Evolutionary conservation across 768 basidiomycete genomes (phyloP).

Genomic region (Boletus rex-veris): DNA sequence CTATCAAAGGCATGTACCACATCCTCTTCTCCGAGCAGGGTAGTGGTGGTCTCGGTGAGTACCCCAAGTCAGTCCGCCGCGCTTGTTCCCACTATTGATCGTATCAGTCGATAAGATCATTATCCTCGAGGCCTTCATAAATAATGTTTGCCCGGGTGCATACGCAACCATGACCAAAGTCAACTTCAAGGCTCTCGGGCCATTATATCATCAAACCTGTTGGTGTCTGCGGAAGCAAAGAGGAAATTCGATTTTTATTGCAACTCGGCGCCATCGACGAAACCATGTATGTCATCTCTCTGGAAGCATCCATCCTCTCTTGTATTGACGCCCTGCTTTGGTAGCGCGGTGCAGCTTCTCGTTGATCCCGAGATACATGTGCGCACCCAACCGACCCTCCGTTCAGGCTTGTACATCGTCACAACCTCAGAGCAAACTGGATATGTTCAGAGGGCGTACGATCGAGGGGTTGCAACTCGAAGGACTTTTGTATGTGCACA

Average conservation of each 20-base stretch:
- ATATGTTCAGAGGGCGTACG: not conserved
- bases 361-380: conserved; percentile 3
- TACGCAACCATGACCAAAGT: conserved; percentile 44
- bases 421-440: not conserved
- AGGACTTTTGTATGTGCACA: conserved; percentile 15
- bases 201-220: conserved; percentile 2
- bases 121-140: conserved; percentile 45
- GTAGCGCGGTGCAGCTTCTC: conserved; percentile 15
- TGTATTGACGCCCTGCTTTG: not conserved
- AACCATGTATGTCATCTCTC: conserved; percentile 33
- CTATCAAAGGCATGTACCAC: too few relatives aligned
- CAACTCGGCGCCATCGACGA: conserved; percentile 34
- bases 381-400: conserved; percentile 13
- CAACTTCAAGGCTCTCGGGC: conserved; percentile 48
- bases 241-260: conserved; percentile 43
- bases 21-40: too few relatives aligned
- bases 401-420: conserved; percentile 23
- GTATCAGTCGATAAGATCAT: too few relatives aligned
- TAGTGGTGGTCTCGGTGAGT: too few relatives aligned
- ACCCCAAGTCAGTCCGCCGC: too few relatives aligned
- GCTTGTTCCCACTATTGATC: too few relatives aligned
- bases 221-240: conserved; percentile 56
- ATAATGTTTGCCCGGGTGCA: conserved; percentile 46
- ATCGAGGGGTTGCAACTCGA: conserved; percentile 14
- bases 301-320: not conserved